Evolutionary conservation across 768 basidiomycete genomes (phyloP).

Genomic region (Leccinum barrowsii): DNA sequence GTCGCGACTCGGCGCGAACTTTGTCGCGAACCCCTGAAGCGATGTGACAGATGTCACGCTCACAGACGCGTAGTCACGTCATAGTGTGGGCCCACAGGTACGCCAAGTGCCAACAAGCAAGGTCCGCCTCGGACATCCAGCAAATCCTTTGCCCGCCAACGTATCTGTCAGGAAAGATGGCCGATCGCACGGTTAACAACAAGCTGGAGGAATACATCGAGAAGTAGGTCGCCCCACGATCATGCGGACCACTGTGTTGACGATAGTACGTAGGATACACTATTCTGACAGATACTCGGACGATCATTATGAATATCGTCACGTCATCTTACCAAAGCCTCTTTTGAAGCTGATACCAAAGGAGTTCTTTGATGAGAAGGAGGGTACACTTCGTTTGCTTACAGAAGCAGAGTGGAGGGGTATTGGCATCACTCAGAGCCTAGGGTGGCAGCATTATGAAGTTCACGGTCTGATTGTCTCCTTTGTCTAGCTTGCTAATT

Average conservation of each 20-base stretch:
- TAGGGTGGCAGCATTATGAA: constrained; percentile 97
- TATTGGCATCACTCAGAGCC: constrained; percentile 92
- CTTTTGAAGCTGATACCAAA: constrained; percentile 93
- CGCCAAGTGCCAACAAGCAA: background rate
- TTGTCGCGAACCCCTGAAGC: background rate
- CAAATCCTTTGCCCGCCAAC: constrained; percentile 2
- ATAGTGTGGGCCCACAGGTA: background rate
- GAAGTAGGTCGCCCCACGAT: constrained; percentile 46
- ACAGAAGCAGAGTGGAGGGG: constrained; percentile 92
- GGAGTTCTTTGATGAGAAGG: constrained; percentile 72
- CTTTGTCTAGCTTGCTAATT: background rate
- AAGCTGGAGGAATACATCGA: constrained; percentile 76
- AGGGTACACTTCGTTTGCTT: constrained; percentile 77
- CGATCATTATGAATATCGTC: constrained; percentile 91
- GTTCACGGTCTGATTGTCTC: constrained; percentile 69
- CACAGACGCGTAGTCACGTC: constrained; percentile 28
- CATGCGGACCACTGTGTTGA: constrained; percentile 16
- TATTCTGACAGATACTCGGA: constrained; percentile 93
- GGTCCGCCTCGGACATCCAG: background rate
- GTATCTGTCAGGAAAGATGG: constrained; percentile 14
- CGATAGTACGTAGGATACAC: constrained; percentile 56
- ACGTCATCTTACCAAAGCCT: constrained; percentile 94
- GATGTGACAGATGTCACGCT: constrained; percentile 27
- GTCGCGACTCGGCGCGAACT: background rate
- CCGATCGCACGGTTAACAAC: constrained; percentile 39